Evolutionary conservation across 192 early-diverging fungal species (phyloP), one percentile per base, ranked within the genome.

Genomic region (Coemansia sp.): DNA sequence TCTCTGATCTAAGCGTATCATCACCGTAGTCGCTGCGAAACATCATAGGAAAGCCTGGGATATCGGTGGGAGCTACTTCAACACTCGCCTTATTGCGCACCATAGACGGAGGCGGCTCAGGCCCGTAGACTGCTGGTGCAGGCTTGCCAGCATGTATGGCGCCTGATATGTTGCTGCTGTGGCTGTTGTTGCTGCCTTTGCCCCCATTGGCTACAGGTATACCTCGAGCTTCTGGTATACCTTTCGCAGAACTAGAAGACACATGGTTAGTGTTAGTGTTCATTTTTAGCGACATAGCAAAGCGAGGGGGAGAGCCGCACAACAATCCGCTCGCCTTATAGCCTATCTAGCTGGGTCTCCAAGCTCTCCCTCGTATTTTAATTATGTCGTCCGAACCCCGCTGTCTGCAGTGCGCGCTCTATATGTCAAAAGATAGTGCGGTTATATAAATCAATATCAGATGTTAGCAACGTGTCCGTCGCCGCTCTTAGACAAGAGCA

Each of bases 71-170:
- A 24, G 30, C 5, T 22, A 18, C 38, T 16, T 19, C 14, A 16
- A 14, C 31, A 38, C 10, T 51, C 9, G 57, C 61, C 19, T 65
- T 73, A 44, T 41, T 53, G 30, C 67, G 76, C 28, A 49, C 53
- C 76, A 79, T 79, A 7, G 76, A 73, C 8, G 77, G 77, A 23
- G 77, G 77, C 54, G 62, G 68, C 62, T 80, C 71, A 9, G 77
- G 77, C 7, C 77, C 77, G 14, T 58, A 80, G 6, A 80, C 71
- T 9, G 65, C 28, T 16, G 71, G 34, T 30, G 23, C 25, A 1
- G 6, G 38, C 22, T 10, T 9, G 51, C 31, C 28, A 8, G 26
- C 27, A 19, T 27, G 53, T 44, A 44, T 44, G 38, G 38, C 5
- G 38, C 38, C 38, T 44, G 38, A 44, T 44, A 44, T 44, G 38